These are phyloP conservation scores for Rhizopogon vinicolor DNA, from an alignment of 768 basidiomycete genomes.

Conservation along the genomic window DNA sequence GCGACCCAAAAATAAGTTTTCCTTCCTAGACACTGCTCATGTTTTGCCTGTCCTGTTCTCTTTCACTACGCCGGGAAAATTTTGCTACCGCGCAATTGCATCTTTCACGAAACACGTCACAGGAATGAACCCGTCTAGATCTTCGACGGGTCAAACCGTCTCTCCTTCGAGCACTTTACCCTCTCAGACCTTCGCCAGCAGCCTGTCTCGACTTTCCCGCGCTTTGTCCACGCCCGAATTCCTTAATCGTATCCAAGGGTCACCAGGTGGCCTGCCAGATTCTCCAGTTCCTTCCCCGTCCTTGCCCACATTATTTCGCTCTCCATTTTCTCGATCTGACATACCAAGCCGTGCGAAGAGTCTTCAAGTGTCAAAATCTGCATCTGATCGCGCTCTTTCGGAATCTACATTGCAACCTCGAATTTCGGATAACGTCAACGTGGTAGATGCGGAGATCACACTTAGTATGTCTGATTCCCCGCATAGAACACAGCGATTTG, in stretches of 20 bases:
- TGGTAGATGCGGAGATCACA: slow-evolving; percentile 14
- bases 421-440: slow-evolving; percentile 8
- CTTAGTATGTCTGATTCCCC: slow-evolving; percentile 8
- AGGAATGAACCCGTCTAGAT: slow-evolving; percentile 30
- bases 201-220: slow-evolving; percentile 1
- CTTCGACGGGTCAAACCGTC: slow-evolving; percentile 4
- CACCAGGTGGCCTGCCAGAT: background rate
- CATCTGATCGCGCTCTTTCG: slow-evolving; percentile 3
- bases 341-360: slow-evolving; percentile 15
- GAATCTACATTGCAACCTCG: background rate
- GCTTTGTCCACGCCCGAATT: slow-evolving; percentile 7
- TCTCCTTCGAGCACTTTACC: slow-evolving; percentile 3
- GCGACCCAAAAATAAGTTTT: slow-evolving; percentile 12
- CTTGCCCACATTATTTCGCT: background rate
- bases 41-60: slow-evolving; percentile 70
- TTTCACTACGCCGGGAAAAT: slow-evolving; percentile 76
- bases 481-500: slow-evolving; percentile 27
- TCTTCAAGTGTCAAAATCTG: slow-evolving; percentile 10
- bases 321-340: slow-evolving; percentile 10
- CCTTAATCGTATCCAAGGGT: background rate
- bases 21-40: slow-evolving; percentile 58
- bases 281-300: background rate
- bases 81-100: slow-evolving; percentile 74
- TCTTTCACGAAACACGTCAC: slow-evolving; percentile 66
- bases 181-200: background rate